Percentiles rank a stretch among this genome's conserved stretches.
phyloP scores from a whole-genome alignment of 768 basidiomycete genomes.

The Suillus subalutaceus region DNA sequence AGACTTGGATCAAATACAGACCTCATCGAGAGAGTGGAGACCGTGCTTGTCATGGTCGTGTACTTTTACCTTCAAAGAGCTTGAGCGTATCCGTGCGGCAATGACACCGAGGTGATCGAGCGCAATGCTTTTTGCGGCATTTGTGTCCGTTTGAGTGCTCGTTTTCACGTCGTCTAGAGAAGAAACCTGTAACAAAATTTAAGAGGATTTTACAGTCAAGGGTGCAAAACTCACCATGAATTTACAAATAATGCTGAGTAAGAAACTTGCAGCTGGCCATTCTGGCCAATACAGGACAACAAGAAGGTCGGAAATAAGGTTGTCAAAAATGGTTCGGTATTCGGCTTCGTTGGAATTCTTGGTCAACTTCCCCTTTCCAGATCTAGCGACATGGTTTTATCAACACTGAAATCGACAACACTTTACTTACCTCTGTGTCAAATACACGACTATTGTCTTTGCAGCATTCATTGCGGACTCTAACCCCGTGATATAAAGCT shows the following conservation, averaged over 20 bases:
- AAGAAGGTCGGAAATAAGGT: slow-evolving; percentile 85
- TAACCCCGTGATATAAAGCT: slow-evolving; percentile 68
- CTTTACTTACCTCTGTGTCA: slow-evolving; percentile 61
- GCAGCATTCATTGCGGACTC: slow-evolving; percentile 87
- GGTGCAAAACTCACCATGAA: slow-evolving; percentile 66
- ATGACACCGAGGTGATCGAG: slow-evolving; percentile 95
- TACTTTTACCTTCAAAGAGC: slow-evolving; percentile 43
- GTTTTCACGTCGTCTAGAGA: slow-evolving; percentile 84
- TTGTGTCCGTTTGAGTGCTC: slow-evolving; percentile 64
- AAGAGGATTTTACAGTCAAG: neutral
- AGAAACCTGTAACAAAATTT: slow-evolving; percentile 55
- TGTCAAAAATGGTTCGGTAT: slow-evolving; percentile 91
- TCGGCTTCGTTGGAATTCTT: slow-evolving; percentile 95
- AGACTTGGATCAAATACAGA: slow-evolving; percentile 26
- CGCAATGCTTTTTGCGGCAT: slow-evolving; percentile 86
- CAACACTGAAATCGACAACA: slow-evolving; percentile 9
- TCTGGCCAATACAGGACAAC: slow-evolving; percentile 93
- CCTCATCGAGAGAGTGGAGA: slow-evolving; percentile 74
- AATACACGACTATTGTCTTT: slow-evolving; percentile 77
- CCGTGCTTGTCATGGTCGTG: slow-evolving; percentile 35
- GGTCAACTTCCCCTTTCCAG: slow-evolving; percentile 84
- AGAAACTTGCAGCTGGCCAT: slow-evolving; percentile 90
- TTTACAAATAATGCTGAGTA: slow-evolving; percentile 79
- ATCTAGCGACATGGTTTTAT: slow-evolving; percentile 43
- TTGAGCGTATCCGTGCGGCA: slow-evolving; percentile 76